Evolutionary conservation across 2,329 filamentous ascomycete species (phyloP), one percentile per base, ranked within the genome.

Genomic region (Onygena corvina): DNA sequence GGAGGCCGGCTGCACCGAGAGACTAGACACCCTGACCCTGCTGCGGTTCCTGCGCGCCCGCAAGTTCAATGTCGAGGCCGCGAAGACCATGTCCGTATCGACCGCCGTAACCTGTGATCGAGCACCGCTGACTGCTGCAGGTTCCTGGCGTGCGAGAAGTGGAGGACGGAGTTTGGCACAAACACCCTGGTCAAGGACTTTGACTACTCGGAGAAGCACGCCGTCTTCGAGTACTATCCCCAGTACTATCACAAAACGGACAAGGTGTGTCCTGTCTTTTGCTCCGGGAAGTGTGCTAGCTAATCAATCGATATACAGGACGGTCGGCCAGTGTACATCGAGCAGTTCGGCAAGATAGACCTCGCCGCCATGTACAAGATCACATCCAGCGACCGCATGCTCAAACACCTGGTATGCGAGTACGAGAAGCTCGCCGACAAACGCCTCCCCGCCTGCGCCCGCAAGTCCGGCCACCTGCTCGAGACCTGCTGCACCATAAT

Each of bases 401-500:
- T 96, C 54, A 81, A 86, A 68, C 96, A 96, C 75, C 81, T 98
- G 36, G 90, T 94, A 45, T 84, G 89, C 66, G 92, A 98, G 73
- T 98, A 98, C 74, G 92, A 98, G 75, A 94, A 90, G 68, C 77
- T 96, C 58, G 78, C 86, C 58, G 90, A 96, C 69, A 89, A 89
- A 11, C 85, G 92, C 58, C 79, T 98, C 50, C 92, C 92, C 47
- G 90, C 92, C 58, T 95, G 88, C 77, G 94, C 88, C 50, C 88
- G 90, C 69, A 94, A 94, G 72, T 75, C 83, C 20, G 87, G 86
- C 60, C 79, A 83, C 62, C 81, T 98, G 51, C 83, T 95, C 61
- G 92, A 98, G 75, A 98, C 92, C 20, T 95, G 87, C 75, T 96
- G 92, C 81, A 90, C 86, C 56, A 88, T 98, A 71, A 92, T 96